These are phyloP conservation scores for Xylaria polymorpha DNA, from an alignment of 2,329 filamentous ascomycete genomes.

Conservation along the genomic window DNA sequence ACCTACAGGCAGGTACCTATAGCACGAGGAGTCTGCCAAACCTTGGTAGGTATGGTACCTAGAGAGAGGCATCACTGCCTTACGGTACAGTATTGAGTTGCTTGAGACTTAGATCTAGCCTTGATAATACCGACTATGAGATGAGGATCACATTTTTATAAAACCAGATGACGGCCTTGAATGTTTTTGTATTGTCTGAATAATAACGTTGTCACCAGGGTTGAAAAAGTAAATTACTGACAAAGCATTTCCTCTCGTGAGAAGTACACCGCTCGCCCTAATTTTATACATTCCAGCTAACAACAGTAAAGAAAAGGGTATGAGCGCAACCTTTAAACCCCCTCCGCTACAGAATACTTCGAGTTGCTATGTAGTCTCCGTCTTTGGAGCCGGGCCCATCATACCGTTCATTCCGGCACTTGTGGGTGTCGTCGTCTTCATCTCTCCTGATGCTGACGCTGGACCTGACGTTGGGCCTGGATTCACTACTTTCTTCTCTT, in stretches of 20 bases:
- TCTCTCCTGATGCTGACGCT: constrained; percentile 61
- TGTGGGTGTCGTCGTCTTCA: constrained; percentile 64
- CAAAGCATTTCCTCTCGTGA: constrained; percentile 36
- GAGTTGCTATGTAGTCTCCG: constrained; percentile 53
- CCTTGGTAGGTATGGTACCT: too few species aligned
- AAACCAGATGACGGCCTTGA: not conserved
- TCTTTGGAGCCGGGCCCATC: constrained; percentile 59
- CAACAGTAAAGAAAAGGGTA: constrained; percentile 43
- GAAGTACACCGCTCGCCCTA: constrained; percentile 36
- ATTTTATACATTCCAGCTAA: constrained; percentile 38
- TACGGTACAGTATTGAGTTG: not conserved
- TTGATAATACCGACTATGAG: not conserved
- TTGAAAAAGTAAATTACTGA: constrained; percentile 33
- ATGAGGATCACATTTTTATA: not conserved
- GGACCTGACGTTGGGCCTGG: constrained; percentile 57
- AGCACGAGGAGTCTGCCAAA: too few species aligned
- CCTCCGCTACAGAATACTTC: constrained; percentile 22
- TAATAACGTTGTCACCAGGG: not conserved
- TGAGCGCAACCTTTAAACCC: constrained; percentile 39
- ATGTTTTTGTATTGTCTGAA: constrained; percentile 2
- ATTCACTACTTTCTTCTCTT: constrained; percentile 72
- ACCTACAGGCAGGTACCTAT: too few species aligned
- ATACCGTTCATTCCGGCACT: constrained; percentile 62
- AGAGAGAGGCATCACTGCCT: not conserved
- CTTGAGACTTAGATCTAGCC: not conserved